Percentiles rank a stretch among this genome's conserved stretches.
These are phyloP conservation scores for Fusarium coffeatum DNA, from an alignment of 2,329 filamentous ascomycete species.

Conservation along the genomic window DNA sequence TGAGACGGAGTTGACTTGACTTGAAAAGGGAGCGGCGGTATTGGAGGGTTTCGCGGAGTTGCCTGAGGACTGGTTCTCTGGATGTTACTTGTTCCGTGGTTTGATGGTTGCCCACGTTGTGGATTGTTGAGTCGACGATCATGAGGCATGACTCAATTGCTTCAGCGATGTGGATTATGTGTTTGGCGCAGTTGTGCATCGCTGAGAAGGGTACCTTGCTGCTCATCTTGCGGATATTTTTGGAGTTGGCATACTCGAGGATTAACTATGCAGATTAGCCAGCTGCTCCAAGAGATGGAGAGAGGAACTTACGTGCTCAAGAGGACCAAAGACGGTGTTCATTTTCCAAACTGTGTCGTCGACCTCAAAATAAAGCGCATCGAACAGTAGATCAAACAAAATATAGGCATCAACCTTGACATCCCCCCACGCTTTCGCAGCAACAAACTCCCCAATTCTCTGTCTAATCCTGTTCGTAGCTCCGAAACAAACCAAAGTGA, in stretches of 20 bases:
- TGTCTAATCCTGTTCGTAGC: slow-evolving; percentile 36
- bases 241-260: slow-evolving; percentile 43
- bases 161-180: slow-evolving; percentile 48
- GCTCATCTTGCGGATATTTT: slow-evolving; percentile 43
- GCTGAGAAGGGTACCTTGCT: slow-evolving; percentile 46
- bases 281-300: too few relatives aligned
- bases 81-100: background rate
- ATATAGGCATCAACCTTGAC: slow-evolving; percentile 44
- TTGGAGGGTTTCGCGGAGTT: slow-evolving; percentile 46
- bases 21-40: slow-evolving; percentile 51
- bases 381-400: slow-evolving; percentile 47
- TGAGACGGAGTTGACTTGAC: slow-evolving; percentile 51
- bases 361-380: slow-evolving; percentile 46
- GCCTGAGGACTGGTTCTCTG: slow-evolving; percentile 35
- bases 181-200: slow-evolving; percentile 48
- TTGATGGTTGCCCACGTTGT: slow-evolving; percentile 25
- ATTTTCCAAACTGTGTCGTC: slow-evolving; percentile 49
- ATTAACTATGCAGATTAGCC: slow-evolving; percentile 18
- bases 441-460: slow-evolving; percentile 42
- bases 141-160: slow-evolving; percentile 46
- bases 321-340: slow-evolving; percentile 46
- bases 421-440: slow-evolving; percentile 42
- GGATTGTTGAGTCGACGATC: slow-evolving; percentile 39
- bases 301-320: slow-evolving; percentile 43
- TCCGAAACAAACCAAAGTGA: slow-evolving; percentile 46